phyloP scores from a whole-genome alignment of 177 flowering plant genomes.

The Vitis hybrid region DNA sequence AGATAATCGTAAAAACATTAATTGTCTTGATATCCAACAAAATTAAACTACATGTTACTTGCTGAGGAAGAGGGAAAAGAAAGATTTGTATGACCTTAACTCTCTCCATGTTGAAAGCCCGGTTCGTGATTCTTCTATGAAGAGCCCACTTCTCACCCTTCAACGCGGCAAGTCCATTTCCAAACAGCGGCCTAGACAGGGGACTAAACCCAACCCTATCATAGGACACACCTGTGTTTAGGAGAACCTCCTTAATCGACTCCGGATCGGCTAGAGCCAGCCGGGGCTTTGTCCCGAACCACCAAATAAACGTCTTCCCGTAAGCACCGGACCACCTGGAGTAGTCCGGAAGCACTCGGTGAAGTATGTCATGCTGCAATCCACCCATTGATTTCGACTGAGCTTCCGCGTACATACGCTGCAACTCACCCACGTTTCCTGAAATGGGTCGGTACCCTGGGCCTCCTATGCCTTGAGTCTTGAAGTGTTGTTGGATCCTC shows the following conservation, averaged over 20 bases:
- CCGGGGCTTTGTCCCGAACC: constrained; percentile 24
- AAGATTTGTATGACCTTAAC: neutral
- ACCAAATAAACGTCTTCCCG: constrained; percentile 20
- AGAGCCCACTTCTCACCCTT: constrained; percentile 28
- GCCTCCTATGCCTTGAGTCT: constrained; percentile 54
- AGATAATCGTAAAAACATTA: no score
- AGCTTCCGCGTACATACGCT: constrained; percentile 40
- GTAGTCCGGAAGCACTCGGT: no score
- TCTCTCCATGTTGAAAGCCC: constrained; percentile 26
- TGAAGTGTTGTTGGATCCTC: constrained; percentile 45
- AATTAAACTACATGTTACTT: neutral
- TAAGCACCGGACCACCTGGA: no score
- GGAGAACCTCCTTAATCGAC: constrained; percentile 20
- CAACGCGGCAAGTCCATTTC: constrained; percentile 18
- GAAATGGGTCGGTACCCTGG: constrained; percentile 54
- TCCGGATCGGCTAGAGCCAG: constrained; percentile 19
- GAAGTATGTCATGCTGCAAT: constrained; percentile 5
- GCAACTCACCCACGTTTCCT: constrained; percentile 52
- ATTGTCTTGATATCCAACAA: constrained; percentile 9
- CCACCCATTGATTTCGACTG: constrained; percentile 27
- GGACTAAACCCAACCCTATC: neutral
- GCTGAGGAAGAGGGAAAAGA: no score
- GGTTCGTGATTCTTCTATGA: constrained; percentile 20
- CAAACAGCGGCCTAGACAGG: constrained; percentile 17
- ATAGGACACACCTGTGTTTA: neutral